Percentiles rank a stretch among this genome's conserved stretches.
These are phyloP conservation scores for Ganoderma multipileum DNA, from an alignment of 1,284 basidiomycete genomes.

Conservation along the genomic window DNA sequence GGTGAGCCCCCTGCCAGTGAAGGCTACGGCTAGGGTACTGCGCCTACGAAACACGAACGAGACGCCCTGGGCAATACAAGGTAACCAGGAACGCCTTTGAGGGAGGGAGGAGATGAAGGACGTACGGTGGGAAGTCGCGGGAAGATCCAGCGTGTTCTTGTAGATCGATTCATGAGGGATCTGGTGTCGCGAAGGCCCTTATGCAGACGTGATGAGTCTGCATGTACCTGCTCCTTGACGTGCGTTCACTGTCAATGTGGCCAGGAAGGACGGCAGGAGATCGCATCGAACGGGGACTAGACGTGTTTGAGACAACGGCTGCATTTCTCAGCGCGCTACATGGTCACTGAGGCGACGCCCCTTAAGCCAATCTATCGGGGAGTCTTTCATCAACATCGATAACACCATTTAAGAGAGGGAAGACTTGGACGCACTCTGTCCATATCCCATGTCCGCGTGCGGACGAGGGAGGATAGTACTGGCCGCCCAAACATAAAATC, in stretches of 20 bases:
- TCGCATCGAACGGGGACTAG: constrained; percentile 2
- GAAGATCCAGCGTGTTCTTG: constrained; percentile 4
- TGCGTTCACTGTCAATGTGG: background rate
- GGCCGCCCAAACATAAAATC: no score
- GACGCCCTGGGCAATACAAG: constrained; percentile 1
- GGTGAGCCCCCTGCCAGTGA: background rate
- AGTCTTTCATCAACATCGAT: background rate
- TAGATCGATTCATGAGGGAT: background rate
- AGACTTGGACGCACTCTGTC: background rate
- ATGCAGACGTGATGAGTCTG: no score
- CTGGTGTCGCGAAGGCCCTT: background rate
- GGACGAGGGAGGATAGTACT: no score
- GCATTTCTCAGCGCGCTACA: background rate
- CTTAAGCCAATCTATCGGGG: background rate
- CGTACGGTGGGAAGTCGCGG: background rate
- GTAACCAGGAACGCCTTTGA: constrained; percentile 12
- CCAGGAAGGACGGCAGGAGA: background rate
- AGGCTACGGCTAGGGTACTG: background rate
- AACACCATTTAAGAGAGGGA: background rate
- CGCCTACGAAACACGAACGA: background rate
- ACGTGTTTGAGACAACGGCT: background rate
- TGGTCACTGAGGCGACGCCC: background rate
- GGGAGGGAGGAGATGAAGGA: background rate
- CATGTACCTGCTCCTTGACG: background rate
- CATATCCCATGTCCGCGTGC: no score